A percentile compares a stretch with the other conserved stretches of the same genome.
Evolutionary conservation across 139 green algal genomes (phyloP).

Genomic region (Asterochloris sp.): DNA sequence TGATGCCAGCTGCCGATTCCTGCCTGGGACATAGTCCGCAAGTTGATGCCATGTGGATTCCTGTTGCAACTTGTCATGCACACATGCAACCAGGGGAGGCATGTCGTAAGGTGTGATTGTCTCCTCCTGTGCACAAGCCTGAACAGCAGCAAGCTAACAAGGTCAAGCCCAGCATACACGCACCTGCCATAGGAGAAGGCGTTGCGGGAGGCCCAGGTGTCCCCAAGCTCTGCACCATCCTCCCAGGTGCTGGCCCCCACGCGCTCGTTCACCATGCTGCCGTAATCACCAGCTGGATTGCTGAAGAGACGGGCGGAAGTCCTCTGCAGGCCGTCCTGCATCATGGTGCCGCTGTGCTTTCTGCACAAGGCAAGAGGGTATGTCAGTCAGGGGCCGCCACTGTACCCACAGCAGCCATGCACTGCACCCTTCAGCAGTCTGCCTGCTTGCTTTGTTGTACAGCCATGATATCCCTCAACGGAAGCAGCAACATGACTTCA

Average conservation of each 20-base stretch:
- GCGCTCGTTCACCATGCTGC: constrained; percentile 98
- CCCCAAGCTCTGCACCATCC: constrained; percentile 83
- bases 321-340: constrained; percentile 61
- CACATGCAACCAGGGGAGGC: not conserved
- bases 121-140: too few relatives aligned
- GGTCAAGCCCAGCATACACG: not conserved
- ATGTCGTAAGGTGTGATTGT: too few relatives aligned
- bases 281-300: constrained; percentile 94
- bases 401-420: too few relatives aligned
- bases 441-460: too few relatives aligned
- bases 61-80: not conserved
- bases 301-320: constrained; percentile 83
- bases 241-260: constrained; percentile 81
- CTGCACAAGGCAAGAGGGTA: constrained; percentile 1
- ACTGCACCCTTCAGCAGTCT: too few relatives aligned
- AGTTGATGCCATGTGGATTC: too few relatives aligned
- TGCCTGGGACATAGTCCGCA: too few relatives aligned
- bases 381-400: too few relatives aligned
- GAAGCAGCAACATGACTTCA: too few relatives aligned
- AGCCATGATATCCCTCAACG: too few relatives aligned
- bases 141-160: not conserved
- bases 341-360: constrained; percentile 85
- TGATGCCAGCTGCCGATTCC: too few relatives aligned
- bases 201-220: constrained; percentile 94
- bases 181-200: constrained; percentile 88